Percentiles rank a stretch among this genome's conserved stretches.
These are phyloP conservation scores for Colletotrichum paranaense DNA, from an alignment of 2,329 filamentous ascomycete genomes.

Conservation along the genomic window DNA sequence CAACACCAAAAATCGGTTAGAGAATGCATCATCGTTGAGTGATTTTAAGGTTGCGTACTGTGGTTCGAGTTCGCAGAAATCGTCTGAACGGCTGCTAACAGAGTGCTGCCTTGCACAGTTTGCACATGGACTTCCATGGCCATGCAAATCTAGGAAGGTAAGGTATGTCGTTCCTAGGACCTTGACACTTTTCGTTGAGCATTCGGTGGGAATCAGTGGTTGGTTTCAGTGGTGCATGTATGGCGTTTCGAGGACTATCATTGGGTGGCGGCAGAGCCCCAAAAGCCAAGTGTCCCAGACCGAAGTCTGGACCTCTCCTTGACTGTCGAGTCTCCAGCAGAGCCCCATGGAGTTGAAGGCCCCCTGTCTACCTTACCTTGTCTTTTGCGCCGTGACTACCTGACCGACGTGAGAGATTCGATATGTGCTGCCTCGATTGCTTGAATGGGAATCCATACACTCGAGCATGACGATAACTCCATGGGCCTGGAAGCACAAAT, in stretches of 20 bases:
- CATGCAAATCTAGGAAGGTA: not conserved
- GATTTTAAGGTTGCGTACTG: conserved; percentile 14
- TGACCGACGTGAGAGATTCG: not conserved
- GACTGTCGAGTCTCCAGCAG: conserved; percentile 23
- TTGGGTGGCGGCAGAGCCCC: conserved; percentile 16
- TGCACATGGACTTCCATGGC: not conserved
- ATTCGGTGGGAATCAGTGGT: not conserved
- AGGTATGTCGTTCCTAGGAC: not conserved
- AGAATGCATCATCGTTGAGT: not conserved
- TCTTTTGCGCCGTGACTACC: not conserved
- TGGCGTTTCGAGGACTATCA: conserved; percentile 5
- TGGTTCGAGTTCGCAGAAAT: conserved; percentile 6
- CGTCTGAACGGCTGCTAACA: conserved; percentile 19
- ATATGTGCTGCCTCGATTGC: not conserved
- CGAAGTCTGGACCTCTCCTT: conserved; percentile 17
- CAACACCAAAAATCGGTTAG: conserved; percentile 29
- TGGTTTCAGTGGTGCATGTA: conserved; percentile 26
- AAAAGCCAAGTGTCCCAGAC: conserved; percentile 31
- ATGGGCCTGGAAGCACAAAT: not conserved
- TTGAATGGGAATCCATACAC: not conserved
- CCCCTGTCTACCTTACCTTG: conserved; percentile 8
- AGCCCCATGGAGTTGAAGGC: conserved; percentile 16
- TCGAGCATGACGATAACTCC: not conserved
- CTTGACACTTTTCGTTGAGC: not conserved
- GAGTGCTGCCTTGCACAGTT: not conserved